These are phyloP conservation scores for Pichia sp. DNA, from an alignment of 1,139 yeast genomes.

Conservation along the genomic window DNA sequence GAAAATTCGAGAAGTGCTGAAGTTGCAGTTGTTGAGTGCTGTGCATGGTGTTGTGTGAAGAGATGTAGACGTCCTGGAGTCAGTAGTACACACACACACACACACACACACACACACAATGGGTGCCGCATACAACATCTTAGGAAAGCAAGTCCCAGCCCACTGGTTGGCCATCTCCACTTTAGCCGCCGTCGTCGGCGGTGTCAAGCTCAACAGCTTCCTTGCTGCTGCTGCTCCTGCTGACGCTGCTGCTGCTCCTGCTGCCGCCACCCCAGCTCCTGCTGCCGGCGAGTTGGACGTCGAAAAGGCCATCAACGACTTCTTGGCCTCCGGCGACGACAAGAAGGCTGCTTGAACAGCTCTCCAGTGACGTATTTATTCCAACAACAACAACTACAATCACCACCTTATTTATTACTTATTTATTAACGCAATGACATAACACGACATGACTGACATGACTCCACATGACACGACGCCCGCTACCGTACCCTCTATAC, in stretches of 20 bases:
- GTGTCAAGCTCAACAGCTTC: slow-evolving; percentile 26
- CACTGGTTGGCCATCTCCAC: slow-evolving; percentile 47
- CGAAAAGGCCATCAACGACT: slow-evolving; percentile 48
- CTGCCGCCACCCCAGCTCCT: slow-evolving; percentile 37
- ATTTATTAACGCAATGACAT: neutral
- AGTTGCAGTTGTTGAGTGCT: too few relatives aligned
- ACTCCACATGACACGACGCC: too few relatives aligned
- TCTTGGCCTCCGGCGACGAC: slow-evolving; percentile 25
- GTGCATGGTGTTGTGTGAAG: too few relatives aligned
- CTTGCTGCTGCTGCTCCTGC: slow-evolving; percentile 46
- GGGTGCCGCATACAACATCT: slow-evolving; percentile 63
- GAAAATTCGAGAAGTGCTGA: too few relatives aligned
- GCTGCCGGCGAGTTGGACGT: slow-evolving; percentile 58
- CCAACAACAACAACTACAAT: too few relatives aligned
- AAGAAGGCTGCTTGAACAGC: neutral
- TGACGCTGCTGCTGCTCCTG: slow-evolving; percentile 42
- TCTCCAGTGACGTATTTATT: neutral
- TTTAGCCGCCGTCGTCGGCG: slow-evolving; percentile 37
- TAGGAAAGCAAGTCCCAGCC: slow-evolving; percentile 64
- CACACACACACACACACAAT: slow-evolving; percentile 33
- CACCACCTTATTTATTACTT: slow-evolving; percentile 1
- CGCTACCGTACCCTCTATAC: too few relatives aligned
- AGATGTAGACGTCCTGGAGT: too few relatives aligned
- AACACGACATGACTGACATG: too few relatives aligned
- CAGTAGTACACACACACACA: too few relatives aligned